Percentiles rank a stretch among this genome's conserved stretches.
Conservation (phyloP, 495 filamentous ascomycete genomes). For the Penicillium atrosanguineum region DNA sequence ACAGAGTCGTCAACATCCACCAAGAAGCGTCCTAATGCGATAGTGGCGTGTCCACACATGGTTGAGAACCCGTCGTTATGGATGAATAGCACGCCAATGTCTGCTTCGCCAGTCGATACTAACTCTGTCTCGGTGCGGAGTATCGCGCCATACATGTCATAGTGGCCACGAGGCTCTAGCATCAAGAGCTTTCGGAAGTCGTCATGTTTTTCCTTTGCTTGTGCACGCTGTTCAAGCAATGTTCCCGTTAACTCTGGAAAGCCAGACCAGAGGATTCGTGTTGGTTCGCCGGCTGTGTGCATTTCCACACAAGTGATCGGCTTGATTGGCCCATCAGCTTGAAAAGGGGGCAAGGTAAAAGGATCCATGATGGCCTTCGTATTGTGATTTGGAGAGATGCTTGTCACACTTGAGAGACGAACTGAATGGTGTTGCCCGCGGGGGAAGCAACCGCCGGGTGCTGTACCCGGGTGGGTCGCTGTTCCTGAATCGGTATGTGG, state of each 20-base stretch:
- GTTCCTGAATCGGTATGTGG: slow-evolving; percentile 1
- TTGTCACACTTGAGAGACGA: not conserved
- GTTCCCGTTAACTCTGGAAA: slow-evolving; percentile 18
- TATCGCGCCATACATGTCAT: slow-evolving; percentile 27
- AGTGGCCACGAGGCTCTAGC: slow-evolving; percentile 24
- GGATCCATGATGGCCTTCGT: not conserved
- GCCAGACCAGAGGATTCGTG: slow-evolving; percentile 16
- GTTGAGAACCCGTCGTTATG: slow-evolving; percentile 76
- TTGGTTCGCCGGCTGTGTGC: slow-evolving; percentile 27
- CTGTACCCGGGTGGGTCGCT: not conserved
- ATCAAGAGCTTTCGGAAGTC: slow-evolving; percentile 19
- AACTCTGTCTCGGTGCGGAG: slow-evolving; percentile 19
- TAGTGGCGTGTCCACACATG: slow-evolving; percentile 60
- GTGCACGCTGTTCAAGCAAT: slow-evolving; percentile 18
- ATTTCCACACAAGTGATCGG: slow-evolving; percentile 21
- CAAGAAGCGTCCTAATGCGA: slow-evolving; percentile 34
- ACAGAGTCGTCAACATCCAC: slow-evolving; percentile 10
- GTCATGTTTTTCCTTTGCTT: slow-evolving; percentile 20
- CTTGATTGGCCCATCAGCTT: not conserved
- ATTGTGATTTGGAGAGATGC: not conserved
- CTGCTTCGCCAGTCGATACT: slow-evolving; percentile 7
- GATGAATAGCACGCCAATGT: slow-evolving; percentile 28
- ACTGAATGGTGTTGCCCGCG: not conserved
- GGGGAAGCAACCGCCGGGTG: not conserved
- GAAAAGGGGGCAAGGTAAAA: not conserved